Evolutionary conservation across 2,329 filamentous ascomycete species (phyloP).

Genomic region (Colletotrichum musae): DNA sequence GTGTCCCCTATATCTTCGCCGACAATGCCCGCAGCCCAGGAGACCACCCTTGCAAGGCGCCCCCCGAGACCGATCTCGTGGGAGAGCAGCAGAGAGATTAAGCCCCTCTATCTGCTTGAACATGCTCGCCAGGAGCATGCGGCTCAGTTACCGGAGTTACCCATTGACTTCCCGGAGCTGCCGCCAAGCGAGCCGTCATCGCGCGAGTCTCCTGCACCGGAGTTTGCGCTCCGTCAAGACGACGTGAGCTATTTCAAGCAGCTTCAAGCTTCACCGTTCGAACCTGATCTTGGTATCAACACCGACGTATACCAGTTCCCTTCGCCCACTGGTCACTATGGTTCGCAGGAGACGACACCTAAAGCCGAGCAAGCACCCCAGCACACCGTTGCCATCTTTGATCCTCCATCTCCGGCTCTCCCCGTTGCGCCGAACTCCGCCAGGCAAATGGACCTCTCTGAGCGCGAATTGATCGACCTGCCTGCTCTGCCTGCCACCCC

Average conservation of each 20-base stretch:
- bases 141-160: constrained; percentile 44
- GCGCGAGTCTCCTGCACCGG: constrained; percentile 52
- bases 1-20: constrained; percentile 56
- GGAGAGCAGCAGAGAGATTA: constrained; percentile 78
- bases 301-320: constrained; percentile 52
- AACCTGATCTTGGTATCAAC: constrained; percentile 56
- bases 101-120: constrained; percentile 87
- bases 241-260: constrained; percentile 45
- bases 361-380: constrained; percentile 63
- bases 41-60: constrained; percentile 53
- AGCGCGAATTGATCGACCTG: constrained; percentile 22
- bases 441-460: constrained; percentile 5
- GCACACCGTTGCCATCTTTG: constrained; percentile 23
- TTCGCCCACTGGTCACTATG: constrained; percentile 62
- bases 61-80: constrained; percentile 70
- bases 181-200: constrained; percentile 59
- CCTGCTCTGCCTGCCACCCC: constrained; percentile 29
- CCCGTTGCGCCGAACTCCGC: constrained; percentile 4
- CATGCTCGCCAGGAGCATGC: constrained; percentile 60
- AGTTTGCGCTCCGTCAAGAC: constrained; percentile 47
- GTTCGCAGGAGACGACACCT: constrained; percentile 78
- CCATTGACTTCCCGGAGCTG: constrained; percentile 64
- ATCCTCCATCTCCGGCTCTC: constrained; percentile 11
- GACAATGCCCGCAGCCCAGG: constrained; percentile 49
- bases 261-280: constrained; percentile 41